Conservation (phyloP, 2,329 filamentous ascomycete genomes). For the Endothia cerciana region DNA sequence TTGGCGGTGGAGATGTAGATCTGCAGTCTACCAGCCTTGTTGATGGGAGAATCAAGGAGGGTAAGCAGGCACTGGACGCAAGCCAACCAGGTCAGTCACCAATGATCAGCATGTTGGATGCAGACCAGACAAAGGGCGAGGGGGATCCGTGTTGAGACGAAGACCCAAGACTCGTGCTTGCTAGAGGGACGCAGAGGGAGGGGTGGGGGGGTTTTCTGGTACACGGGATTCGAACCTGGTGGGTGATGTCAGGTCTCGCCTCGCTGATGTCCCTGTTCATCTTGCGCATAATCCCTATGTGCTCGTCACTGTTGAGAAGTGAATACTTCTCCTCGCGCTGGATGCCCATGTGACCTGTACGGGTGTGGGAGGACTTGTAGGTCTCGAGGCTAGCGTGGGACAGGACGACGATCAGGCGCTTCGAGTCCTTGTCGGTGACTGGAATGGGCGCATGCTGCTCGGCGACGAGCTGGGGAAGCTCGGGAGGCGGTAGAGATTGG, state of each 20-base stretch:
- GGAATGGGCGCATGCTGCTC: conserved; percentile 89
- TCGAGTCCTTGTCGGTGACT: conserved; percentile 83
- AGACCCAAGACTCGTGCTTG: neutral
- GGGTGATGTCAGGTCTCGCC: conserved; percentile 94
- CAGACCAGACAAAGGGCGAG: conserved; percentile 35
- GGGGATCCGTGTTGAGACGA: conserved; percentile 18
- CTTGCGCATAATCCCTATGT: conserved; percentile 98
- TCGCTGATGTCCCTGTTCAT: conserved; percentile 99
- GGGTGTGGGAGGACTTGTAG: conserved; percentile 85
- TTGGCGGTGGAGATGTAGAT: conserved; percentile 99
- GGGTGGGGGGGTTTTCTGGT: conserved; percentile 15
- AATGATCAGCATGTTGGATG: conserved; percentile 49
- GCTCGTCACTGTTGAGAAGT: conserved; percentile 96
- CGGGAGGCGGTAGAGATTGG: conserved; percentile 90
- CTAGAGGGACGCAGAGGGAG: conserved; percentile 28
- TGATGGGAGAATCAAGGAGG: conserved; percentile 95
- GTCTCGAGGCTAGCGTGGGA: conserved; percentile 98
- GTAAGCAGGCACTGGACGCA: conserved; percentile 83
- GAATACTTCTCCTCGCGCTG: conserved; percentile 94
- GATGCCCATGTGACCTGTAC: conserved; percentile 64
- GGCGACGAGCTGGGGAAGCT: conserved; percentile 87
- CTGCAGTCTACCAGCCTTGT: conserved; percentile 96
- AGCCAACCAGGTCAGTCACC: conserved; percentile 36
- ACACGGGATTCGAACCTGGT: conserved; percentile 71
- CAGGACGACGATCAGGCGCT: conserved; percentile 91